These are phyloP conservation scores for Pleodorina starrii DNA, from an alignment of 139 green algal genomes.

Conservation along the genomic window DNA sequence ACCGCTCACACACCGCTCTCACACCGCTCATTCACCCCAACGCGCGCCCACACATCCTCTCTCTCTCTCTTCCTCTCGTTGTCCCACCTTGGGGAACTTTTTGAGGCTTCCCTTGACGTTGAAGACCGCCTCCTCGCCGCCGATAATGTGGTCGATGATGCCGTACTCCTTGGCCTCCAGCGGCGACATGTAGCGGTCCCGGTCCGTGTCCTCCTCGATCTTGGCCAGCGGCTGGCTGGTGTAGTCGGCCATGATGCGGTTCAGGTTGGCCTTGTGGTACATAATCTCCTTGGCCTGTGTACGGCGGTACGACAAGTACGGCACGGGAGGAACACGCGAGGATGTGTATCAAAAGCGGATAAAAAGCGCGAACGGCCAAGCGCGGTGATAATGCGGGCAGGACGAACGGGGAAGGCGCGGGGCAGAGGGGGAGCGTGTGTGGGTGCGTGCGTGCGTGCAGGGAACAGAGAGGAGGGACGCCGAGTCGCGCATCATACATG, in stretches of 20 bases:
- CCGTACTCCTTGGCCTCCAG: constrained; percentile 97
- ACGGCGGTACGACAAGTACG: background rate
- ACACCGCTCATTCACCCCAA: too few relatives aligned
- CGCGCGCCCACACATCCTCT: too few relatives aligned
- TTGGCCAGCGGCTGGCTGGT: constrained; percentile 84
- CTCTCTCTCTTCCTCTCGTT: background rate
- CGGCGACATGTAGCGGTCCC: constrained; percentile 98
- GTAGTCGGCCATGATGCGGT: constrained; percentile 96
- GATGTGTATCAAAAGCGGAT: too few relatives aligned
- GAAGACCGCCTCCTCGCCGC: constrained; percentile 90
- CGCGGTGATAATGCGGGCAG: background rate
- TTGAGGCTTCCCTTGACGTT: constrained; percentile 64
- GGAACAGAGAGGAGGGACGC: too few relatives aligned
- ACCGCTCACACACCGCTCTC: too few relatives aligned
- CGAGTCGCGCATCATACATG: too few relatives aligned
- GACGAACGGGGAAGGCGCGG: too few relatives aligned
- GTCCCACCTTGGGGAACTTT: constrained; percentile 66
- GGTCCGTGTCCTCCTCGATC: constrained; percentile 98
- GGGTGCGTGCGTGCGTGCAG: too few relatives aligned
- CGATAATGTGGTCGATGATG: constrained; percentile 97
- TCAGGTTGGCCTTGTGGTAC: constrained; percentile 99
- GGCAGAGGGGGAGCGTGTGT: too few relatives aligned
- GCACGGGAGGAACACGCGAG: too few relatives aligned
- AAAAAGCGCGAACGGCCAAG: too few relatives aligned
- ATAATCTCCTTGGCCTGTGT: constrained; percentile 98